Conservation (phyloP, 1,139 yeast genomes). For the Entelexis sorbosivorans region DNA sequence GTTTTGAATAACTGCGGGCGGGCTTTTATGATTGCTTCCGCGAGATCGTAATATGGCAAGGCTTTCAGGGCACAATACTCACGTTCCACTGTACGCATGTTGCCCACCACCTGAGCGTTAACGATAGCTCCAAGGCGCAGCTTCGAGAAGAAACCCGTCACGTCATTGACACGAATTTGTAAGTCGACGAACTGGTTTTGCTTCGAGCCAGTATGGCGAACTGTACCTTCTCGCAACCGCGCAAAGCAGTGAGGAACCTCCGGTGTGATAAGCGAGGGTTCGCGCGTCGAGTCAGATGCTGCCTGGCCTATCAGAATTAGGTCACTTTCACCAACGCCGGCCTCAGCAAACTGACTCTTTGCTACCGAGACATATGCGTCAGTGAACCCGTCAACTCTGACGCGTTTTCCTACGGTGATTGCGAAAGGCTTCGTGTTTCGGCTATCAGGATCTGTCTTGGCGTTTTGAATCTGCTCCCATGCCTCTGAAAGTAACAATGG, state of each 20-base stretch:
- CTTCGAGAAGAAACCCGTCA: slow-evolving; percentile 41
- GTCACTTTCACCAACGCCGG: slow-evolving; percentile 63
- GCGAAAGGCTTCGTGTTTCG: slow-evolving; percentile 56
- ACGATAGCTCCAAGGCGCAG: slow-evolving; percentile 56
- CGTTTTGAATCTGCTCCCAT: slow-evolving; percentile 80
- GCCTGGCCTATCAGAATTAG: slow-evolving; percentile 45
- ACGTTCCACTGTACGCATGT: slow-evolving; percentile 82
- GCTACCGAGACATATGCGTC: slow-evolving; percentile 76
- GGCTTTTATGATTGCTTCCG: slow-evolving; percentile 54
- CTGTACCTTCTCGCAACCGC: slow-evolving; percentile 22
- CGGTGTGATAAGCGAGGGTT: neutral
- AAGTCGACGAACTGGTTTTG: slow-evolving; percentile 42
- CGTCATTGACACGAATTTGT: slow-evolving; percentile 53
- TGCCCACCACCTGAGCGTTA: slow-evolving; percentile 52
- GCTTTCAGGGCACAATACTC: slow-evolving; percentile 80
- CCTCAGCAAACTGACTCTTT: slow-evolving; percentile 41
- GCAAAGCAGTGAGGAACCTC: slow-evolving; percentile 18
- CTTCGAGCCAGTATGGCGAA: slow-evolving; percentile 39
- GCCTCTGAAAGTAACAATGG: slow-evolving; percentile 81
- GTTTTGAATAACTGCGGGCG: slow-evolving; percentile 36
- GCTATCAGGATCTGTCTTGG: slow-evolving; percentile 39
- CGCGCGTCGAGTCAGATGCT: neutral
- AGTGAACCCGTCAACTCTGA: slow-evolving; percentile 74
- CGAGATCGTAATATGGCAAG: slow-evolving; percentile 65
- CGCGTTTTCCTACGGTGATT: slow-evolving; percentile 62